These are phyloP conservation scores for Chrysanthemum seticuspe DNA, from an alignment of 129 eudicot genomes.

Conservation along the genomic window DNA sequence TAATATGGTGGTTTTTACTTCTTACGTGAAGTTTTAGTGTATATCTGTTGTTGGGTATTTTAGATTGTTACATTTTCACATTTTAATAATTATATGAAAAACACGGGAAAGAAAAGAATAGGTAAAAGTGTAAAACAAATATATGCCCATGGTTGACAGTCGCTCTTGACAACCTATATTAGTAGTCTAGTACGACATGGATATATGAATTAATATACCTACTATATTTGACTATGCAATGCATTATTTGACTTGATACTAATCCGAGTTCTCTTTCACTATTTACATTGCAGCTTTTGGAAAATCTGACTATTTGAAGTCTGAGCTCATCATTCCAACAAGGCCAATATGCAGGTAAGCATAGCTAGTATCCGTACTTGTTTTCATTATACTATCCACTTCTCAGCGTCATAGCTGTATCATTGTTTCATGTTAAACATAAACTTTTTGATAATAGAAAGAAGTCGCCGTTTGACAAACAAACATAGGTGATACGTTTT, in stretches of 20 bases:
- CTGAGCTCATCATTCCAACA: conserved; percentile 13
- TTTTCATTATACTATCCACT: not conserved
- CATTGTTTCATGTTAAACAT: not conserved
- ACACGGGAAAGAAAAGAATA: too few relatives aligned
- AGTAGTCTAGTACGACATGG: conserved; percentile 1
- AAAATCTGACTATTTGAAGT: conserved; percentile 8
- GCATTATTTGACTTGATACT: conserved; percentile 12
- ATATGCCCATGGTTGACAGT: too few relatives aligned
- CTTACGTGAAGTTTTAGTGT: too few relatives aligned
- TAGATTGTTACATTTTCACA: too few relatives aligned
- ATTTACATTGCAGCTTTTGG: conserved; percentile 19
- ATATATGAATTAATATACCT: not conserved
- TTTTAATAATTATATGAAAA: not conserved
- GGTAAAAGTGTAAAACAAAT: too few relatives aligned
- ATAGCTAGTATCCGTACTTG: not conserved
- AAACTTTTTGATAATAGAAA: not conserved
- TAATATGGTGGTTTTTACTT: too few relatives aligned
- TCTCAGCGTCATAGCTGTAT: not conserved
- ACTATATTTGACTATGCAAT: not conserved
- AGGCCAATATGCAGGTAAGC: conserved; percentile 33
- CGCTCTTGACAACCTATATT: too few relatives aligned
- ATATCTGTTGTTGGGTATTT: too few relatives aligned
- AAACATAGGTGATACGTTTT: too few relatives aligned
- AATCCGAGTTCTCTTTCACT: not conserved
- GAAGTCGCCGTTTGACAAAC: not conserved